Conservation (phyloP, 2,329 filamentous ascomycete genomes). For the Calonectria henricotiae region DNA sequence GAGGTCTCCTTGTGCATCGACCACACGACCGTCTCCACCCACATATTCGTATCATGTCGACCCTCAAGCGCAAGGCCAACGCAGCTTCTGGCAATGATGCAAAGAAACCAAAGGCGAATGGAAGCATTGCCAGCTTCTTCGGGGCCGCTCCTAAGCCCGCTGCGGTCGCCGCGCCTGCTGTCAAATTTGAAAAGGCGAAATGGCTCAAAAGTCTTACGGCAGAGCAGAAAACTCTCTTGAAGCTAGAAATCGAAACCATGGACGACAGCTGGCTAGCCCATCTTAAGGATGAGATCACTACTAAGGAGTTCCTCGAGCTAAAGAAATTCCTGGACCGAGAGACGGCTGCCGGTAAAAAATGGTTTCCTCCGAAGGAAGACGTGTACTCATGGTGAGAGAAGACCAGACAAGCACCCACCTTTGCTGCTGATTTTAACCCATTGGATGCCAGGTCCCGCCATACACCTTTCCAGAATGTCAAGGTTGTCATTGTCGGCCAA, state of each 20-base stretch:
- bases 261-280: slow-evolving; percentile 92
- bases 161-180: slow-evolving; percentile 55
- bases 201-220: slow-evolving; percentile 86
- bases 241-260: slow-evolving; percentile 92
- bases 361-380: slow-evolving; percentile 91
- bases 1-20: slow-evolving; percentile 45
- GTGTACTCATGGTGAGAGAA: slow-evolving; percentile 90
- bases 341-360: slow-evolving; percentile 79
- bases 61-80: slow-evolving; percentile 78
- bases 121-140: slow-evolving; percentile 93
- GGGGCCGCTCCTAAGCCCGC: slow-evolving; percentile 73
- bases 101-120: slow-evolving; percentile 83
- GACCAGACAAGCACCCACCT: background rate
- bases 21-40: slow-evolving; percentile 43
- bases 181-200: slow-evolving; percentile 88
- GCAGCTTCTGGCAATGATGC: slow-evolving; percentile 65
- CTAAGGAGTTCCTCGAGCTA: slow-evolving; percentile 85
- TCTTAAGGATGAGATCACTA: slow-evolving; percentile 88
- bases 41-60: slow-evolving; percentile 63
- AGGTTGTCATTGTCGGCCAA: slow-evolving; percentile 94
- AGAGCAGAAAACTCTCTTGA: slow-evolving; percentile 87
- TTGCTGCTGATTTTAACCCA: slow-evolving; percentile 38
- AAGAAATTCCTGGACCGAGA: slow-evolving; percentile 91
- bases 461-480: slow-evolving; percentile 90
- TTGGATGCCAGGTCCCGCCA: slow-evolving; percentile 84